These are phyloP conservation scores for Kandelia obovata DNA, from an alignment of 345 rosid genomes.

Conservation along the genomic window DNA sequence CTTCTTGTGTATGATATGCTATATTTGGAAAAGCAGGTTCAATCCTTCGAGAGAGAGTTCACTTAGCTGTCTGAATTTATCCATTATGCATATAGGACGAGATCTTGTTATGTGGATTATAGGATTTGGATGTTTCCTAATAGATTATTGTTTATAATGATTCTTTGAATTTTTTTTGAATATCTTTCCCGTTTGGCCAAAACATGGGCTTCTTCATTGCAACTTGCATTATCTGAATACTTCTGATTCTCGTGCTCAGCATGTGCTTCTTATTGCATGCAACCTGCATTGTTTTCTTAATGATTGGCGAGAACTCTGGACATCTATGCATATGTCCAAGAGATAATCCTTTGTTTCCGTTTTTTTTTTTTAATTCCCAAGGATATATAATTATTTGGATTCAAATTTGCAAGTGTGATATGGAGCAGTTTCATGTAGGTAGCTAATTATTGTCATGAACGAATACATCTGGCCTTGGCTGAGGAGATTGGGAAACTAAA, in stretches of 20 bases:
- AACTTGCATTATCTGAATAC: too few relatives aligned
- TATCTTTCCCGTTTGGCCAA: neutral
- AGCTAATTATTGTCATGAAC: constrained; percentile 24
- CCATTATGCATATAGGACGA: neutral
- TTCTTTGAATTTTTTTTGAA: neutral
- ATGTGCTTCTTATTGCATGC: neutral
- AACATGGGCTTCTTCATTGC: too few relatives aligned
- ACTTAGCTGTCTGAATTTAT: neutral
- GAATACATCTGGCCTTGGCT: constrained; percentile 23
- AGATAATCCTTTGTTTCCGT: neutral
- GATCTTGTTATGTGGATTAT: neutral
- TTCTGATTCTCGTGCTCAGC: neutral
- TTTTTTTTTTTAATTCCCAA: too few relatives aligned
- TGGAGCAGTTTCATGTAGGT: constrained; percentile 37
- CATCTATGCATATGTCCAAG: neutral
- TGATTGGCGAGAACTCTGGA: neutral
- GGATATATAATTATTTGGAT: constrained; percentile 10
- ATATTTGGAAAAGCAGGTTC: constrained; percentile 1
- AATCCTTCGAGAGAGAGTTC: neutral
- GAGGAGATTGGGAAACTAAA: constrained; percentile 26
- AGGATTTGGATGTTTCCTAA: neutral
- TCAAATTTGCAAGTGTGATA: constrained; percentile 26
- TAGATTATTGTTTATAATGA: neutral
- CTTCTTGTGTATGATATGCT: neutral
- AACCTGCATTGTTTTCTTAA: neutral